phyloP scores from a whole-genome alignment of 2,329 filamentous ascomycete species.

The Aspergillus sojae region DNA sequence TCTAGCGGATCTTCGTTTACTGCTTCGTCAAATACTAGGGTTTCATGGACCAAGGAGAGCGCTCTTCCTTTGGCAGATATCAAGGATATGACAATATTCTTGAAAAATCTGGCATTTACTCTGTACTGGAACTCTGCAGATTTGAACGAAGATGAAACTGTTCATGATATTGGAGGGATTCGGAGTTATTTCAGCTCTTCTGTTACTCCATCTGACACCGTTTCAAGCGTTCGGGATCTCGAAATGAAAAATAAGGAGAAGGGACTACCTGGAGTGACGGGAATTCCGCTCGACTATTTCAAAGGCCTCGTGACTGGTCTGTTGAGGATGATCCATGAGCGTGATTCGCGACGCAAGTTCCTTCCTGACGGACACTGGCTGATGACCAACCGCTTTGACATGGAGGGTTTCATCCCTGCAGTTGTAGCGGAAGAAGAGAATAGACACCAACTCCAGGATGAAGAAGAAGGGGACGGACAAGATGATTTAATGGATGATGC shows the following conservation, averaged over 20 bases:
- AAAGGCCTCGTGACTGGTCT: constrained; percentile 78
- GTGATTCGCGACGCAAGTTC: constrained; percentile 86
- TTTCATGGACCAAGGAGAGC: constrained; percentile 62
- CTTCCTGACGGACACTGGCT: constrained; percentile 86
- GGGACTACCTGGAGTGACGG: constrained; percentile 65
- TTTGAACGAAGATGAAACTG: constrained; percentile 50
- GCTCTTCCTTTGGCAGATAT: constrained; percentile 73
- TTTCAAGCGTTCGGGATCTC: constrained; percentile 35
- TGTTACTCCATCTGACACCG: constrained; percentile 21
- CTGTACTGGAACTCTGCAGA: constrained; percentile 82
- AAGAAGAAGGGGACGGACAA: constrained; percentile 62
- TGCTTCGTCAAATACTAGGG: constrained; percentile 52
- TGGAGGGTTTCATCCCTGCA: constrained; percentile 81
- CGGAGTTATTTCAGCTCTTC: constrained; percentile 49
- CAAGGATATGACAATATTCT: constrained; percentile 73
- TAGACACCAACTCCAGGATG: constrained; percentile 68
- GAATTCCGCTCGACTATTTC: constrained; percentile 76
- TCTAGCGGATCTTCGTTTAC: constrained; percentile 54
- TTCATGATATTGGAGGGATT: constrained; percentile 45
- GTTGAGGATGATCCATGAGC: constrained; percentile 85
- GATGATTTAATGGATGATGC: constrained; percentile 46
- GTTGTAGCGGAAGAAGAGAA: constrained; percentile 86
- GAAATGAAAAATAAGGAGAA: constrained; percentile 45
- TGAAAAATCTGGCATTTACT: constrained; percentile 89
- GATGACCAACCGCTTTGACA: constrained; percentile 85